Conservation (phyloP, 768 basidiomycete species). For the Omphalotus guepiniiformis region DNA sequence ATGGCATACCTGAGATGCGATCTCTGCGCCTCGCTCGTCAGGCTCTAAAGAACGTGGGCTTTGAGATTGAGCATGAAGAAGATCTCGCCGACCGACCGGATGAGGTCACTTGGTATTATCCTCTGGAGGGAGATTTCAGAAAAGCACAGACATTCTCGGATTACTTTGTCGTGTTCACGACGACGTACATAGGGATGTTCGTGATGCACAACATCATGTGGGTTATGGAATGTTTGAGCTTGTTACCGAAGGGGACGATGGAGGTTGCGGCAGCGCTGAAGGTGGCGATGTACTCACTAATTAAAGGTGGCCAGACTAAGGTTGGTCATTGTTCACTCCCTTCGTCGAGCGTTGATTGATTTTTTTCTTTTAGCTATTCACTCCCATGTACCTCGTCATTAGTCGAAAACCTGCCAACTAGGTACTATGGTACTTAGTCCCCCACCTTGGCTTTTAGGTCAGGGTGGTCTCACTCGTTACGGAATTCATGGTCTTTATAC, state of each 20-base stretch:
- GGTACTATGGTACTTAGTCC: too few species aligned
- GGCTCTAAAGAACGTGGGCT: slow-evolving; percentile 81
- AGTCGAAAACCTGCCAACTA: slow-evolving; percentile 43
- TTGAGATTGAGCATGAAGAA: slow-evolving; percentile 86
- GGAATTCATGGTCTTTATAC: too few species aligned
- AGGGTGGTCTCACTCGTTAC: too few species aligned
- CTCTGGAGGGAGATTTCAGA: slow-evolving; percentile 86
- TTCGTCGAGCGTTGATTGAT: slow-evolving; percentile 4
- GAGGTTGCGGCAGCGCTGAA: slow-evolving; percentile 88
- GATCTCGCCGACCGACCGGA: slow-evolving; percentile 88
- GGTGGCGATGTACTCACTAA: slow-evolving; percentile 72
- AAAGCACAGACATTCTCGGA: slow-evolving; percentile 97
- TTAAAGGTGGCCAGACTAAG: slow-evolving; percentile 84
- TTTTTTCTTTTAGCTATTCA: slow-evolving; percentile 58
- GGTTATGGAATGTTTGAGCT: slow-evolving; percentile 67
- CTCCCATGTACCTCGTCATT: slow-evolving; percentile 80
- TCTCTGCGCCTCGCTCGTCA: slow-evolving; percentile 62
- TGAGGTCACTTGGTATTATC: slow-evolving; percentile 89
- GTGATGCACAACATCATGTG: slow-evolving; percentile 80
- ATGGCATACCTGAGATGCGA: slow-evolving; percentile 98
- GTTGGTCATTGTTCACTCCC: slow-evolving; percentile 32
- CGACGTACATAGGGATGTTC: slow-evolving; percentile 81
- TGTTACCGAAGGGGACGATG: slow-evolving; percentile 90
- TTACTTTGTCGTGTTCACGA: slow-evolving; percentile 82
- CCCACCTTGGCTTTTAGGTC: too few species aligned